These are phyloP conservation scores for Pleurotus sapidus DNA, from an alignment of 768 basidiomycete genomes.

Conservation along the genomic window DNA sequence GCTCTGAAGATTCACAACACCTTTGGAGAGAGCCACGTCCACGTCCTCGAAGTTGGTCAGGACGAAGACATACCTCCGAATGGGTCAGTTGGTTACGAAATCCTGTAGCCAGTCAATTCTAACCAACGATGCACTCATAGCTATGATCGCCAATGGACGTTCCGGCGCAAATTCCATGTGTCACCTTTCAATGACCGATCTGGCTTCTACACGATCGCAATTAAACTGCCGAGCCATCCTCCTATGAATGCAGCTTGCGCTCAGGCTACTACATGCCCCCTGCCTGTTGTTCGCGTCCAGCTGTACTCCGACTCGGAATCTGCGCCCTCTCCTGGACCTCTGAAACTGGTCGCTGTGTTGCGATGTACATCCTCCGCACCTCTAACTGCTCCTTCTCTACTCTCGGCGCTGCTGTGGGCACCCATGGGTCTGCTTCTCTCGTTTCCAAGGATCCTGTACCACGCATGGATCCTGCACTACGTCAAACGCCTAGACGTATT, in stretches of 20 bases:
- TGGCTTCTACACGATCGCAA: slow-evolving; percentile 59
- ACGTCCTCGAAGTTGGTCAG: slow-evolving; percentile 45
- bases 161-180: slow-evolving; percentile 68
- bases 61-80: slow-evolving; percentile 38
- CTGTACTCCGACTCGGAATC: slow-evolving; percentile 22
- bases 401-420: slow-evolving; percentile 34
- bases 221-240: slow-evolving; percentile 43
- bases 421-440: slow-evolving; percentile 57
- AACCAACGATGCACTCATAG: slow-evolving; percentile 14
- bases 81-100: slow-evolving; percentile 23
- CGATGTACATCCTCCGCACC: slow-evolving; percentile 32
- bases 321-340: slow-evolving; percentile 20
- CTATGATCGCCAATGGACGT: slow-evolving; percentile 63
- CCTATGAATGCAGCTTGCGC: too few relatives aligned
- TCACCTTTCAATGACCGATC: slow-evolving; percentile 74
- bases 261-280: slow-evolving; percentile 9
- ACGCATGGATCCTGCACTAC: slow-evolving; percentile 63
- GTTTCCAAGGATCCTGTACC: slow-evolving; percentile 56
- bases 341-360: slow-evolving; percentile 56
- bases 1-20: slow-evolving; percentile 80
- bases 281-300: slow-evolving; percentile 41
- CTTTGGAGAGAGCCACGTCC: slow-evolving; percentile 66
- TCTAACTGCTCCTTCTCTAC: slow-evolving; percentile 33
- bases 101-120: neutral
- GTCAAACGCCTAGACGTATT: slow-evolving; percentile 52